These are phyloP conservation scores for Rubia yunnanensis DNA, from an alignment of 257 asterid genomes.

Conservation along the genomic window DNA sequence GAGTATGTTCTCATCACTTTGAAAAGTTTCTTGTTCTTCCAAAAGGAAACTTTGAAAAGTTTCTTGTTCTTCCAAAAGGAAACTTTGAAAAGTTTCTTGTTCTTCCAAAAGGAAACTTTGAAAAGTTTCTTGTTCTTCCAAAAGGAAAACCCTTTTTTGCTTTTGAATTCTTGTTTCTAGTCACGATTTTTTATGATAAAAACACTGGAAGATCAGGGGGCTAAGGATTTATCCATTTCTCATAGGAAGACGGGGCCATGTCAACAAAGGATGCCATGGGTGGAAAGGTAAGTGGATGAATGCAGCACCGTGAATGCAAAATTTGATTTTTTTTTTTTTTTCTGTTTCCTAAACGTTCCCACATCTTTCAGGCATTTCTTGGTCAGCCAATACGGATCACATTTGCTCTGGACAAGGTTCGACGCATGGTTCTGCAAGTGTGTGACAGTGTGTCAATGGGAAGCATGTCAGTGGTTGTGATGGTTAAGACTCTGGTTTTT, in stretches of 20 bases:
- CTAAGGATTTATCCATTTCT: constrained; percentile 38
- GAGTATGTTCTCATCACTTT: background rate
- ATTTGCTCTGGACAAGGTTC: constrained; percentile 38
- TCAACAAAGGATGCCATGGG: constrained; percentile 44
- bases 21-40: too few relatives aligned
- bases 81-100: too few relatives aligned
- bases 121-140: background rate
- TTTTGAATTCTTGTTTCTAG: background rate
- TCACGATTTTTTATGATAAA: constrained; percentile 26
- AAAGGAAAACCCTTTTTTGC: too few relatives aligned
- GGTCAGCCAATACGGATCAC: constrained; percentile 42
- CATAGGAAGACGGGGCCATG: constrained; percentile 31
- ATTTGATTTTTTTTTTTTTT: background rate
- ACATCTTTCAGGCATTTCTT: constrained; percentile 29
- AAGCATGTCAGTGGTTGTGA: too few relatives aligned
- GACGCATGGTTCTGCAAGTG: too few relatives aligned
- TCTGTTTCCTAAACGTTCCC: background rate
- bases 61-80: too few relatives aligned
- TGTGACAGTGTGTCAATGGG: too few relatives aligned
- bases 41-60: too few relatives aligned
- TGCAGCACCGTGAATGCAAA: background rate
- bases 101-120: too few relatives aligned
- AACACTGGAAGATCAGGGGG: constrained; percentile 42
- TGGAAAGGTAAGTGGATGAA: constrained; percentile 28
- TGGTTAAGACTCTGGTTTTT: too few relatives aligned